Evolutionary conservation across 352 stramenopile genomes (phyloP), one percentile per base, ranked within the genome.

Genomic region (Salisapilia sapeloensis): DNA sequence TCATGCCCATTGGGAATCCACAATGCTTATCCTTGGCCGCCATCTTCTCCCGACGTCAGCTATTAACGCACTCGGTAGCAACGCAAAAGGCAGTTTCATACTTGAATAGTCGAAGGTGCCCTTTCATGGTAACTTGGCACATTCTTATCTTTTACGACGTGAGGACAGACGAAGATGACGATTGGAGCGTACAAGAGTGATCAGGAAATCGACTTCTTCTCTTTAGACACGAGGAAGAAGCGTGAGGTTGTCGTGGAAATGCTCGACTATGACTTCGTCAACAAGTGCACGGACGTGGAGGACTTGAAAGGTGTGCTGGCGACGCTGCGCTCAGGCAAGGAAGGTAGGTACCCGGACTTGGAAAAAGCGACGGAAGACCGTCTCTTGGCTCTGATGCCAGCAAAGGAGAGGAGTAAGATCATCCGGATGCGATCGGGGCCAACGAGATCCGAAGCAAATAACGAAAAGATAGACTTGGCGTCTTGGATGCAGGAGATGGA

Each of bases 231-330:
- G 29, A 65, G 67, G 43, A 80, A 74, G 47, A 58, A 48, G 33
- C 72, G 66, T 37, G 41, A 59, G 5, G 65, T 92, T 23, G 56
- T 76, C 15, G 60, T 93, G 38, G 72, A 91, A 21, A 89, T 91
- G 62, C 55, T 97, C 21, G 89, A 97, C 61, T 97, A 96, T 35
- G 54, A 40, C 17, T 95, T 91, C 50, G 80, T 96, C 13, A 58
- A 71, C 19, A 70, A 72, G 27, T 92, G 82, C 52, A 35, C 38
- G 7, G 64, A 94, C 48, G 13, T 85, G 22, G 56, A 91, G 18
- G 61, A 93, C 45, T 59, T 97, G 15, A 81, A 85, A 33, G 71
- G 71, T 18, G 85, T 96, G 23, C 48, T 96, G 18, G 54, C 54
- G 10, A 50, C 66, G 50, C 56, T 97, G 8, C 58, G 75, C 15